A percentile compares a stretch with the other conserved stretches of the same genome.
These are phyloP conservation scores for Boletellus sp. DNA, from an alignment of 1,284 basidiomycete genomes.

Conservation along the genomic window DNA sequence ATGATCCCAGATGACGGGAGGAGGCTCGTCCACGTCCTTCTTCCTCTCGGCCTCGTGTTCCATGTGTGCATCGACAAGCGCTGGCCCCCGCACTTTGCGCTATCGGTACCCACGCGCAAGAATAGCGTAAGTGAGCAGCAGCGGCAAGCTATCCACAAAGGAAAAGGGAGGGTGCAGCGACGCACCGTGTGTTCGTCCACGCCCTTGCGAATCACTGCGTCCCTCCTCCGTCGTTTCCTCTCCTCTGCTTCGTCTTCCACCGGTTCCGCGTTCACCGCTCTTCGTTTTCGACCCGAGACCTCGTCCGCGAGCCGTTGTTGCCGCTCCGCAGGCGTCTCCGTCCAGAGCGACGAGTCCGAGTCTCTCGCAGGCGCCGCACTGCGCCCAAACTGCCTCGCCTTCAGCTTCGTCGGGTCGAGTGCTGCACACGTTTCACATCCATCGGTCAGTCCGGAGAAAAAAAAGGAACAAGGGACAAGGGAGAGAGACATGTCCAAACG, in stretches of 20 bases:
- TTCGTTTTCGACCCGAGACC: constrained; percentile 77
- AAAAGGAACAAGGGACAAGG: no score
- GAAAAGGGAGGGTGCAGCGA: constrained; percentile 11
- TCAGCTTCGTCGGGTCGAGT: constrained; percentile 71
- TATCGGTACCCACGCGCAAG: constrained; percentile 25
- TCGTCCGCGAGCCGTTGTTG: constrained; percentile 85
- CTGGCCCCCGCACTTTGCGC: constrained; percentile 62
- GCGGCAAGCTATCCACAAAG: no score
- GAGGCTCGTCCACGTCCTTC: constrained; percentile 48
- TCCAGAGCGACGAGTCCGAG: constrained; percentile 74
- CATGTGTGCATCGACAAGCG: constrained; percentile 67
- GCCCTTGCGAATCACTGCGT: constrained; percentile 64
- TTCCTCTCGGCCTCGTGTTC: constrained; percentile 19
- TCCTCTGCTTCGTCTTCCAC: constrained; percentile 32
- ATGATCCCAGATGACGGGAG: constrained; percentile 82
- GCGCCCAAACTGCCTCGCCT: constrained; percentile 75
- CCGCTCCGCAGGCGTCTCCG: constrained; percentile 86
- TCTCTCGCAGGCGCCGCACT: constrained; percentile 46
- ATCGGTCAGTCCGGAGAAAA: not conserved
- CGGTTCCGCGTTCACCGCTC: constrained; percentile 53
- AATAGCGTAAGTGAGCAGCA: not conserved
- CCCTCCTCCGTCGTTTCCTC: constrained; percentile 59
- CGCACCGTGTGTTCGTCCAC: constrained; percentile 81
- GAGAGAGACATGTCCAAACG: no score
- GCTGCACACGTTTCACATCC: constrained; percentile 29